These are phyloP conservation scores for Luvunga scandens DNA, from an alignment of 345 rosid species.

Conservation along the genomic window DNA sequence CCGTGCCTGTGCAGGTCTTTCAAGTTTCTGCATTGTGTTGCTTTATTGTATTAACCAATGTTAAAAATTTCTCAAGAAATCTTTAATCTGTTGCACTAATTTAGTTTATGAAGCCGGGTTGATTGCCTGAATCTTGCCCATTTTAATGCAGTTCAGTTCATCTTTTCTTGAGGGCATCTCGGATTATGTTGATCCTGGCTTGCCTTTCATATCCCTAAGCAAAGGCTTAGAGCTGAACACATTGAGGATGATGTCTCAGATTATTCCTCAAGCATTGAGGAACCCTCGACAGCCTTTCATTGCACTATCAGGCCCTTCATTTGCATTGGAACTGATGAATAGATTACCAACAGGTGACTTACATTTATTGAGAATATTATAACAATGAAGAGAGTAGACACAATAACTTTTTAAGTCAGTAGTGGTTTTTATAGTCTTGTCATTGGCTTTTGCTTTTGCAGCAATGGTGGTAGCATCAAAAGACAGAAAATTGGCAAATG, in stretches of 20 bases:
- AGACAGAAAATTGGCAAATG: constrained; percentile 73
- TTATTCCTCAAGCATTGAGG: constrained; percentile 66
- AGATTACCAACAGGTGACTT: constrained; percentile 75
- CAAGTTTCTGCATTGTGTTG: not conserved
- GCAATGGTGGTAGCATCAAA: constrained; percentile 97
- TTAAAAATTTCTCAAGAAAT: not conserved
- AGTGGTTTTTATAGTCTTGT: not conserved
- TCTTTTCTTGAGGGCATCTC: constrained; percentile 75
- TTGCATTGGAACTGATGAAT: constrained; percentile 88
- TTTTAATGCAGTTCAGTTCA: constrained; percentile 76
- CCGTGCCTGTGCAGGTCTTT: constrained; percentile 89
- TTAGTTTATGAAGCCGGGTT: not conserved
- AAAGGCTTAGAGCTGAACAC: constrained; percentile 91
- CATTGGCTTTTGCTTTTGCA: constrained; percentile 27
- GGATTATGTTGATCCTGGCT: constrained; percentile 69
- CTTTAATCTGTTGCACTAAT: not conserved
- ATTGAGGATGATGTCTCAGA: constrained; percentile 92
- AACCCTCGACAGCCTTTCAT: constrained; percentile 84
- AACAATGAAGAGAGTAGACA: not conserved
- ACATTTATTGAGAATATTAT: not conserved
- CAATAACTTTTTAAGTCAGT: constrained; percentile 6
- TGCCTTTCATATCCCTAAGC: constrained; percentile 93
- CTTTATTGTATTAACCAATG: not conserved
- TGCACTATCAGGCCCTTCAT: constrained; percentile 90
- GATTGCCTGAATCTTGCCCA: constrained; percentile 17